A percentile compares a stretch with the other conserved stretches of the same genome.
Evolutionary conservation across 768 basidiomycete species (phyloP).

Genomic region (Russula sp.): DNA sequence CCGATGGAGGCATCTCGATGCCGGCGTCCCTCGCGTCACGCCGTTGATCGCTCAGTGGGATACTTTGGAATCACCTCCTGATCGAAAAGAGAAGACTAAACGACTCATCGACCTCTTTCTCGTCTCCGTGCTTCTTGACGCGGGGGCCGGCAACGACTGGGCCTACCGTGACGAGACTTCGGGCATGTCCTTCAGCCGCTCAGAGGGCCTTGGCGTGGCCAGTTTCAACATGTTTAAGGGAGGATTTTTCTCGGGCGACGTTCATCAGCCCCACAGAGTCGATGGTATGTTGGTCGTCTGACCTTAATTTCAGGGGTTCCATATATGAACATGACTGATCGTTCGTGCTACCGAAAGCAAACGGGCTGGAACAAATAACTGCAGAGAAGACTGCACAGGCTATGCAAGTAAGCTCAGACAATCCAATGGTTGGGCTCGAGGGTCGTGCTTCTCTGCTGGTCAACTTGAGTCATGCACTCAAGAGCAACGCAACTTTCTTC

Average conservation of each 20-base stretch:
- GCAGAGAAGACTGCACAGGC: constrained; percentile 51
- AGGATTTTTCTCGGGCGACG: constrained; percentile 74
- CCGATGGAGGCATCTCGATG: constrained; percentile 85
- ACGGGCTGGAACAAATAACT: constrained; percentile 61
- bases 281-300: constrained; percentile 54
- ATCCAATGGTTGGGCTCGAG: constrained; percentile 87
- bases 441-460: constrained; percentile 76
- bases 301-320: background rate
- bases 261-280: constrained; percentile 58
- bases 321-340: constrained; percentile 7
- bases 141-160: constrained; percentile 87
- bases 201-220: constrained; percentile 83
- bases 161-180: constrained; percentile 57
- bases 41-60: constrained; percentile 58
- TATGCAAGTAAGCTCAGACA: constrained; percentile 73
- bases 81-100: constrained; percentile 55
- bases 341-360: constrained; percentile 42
- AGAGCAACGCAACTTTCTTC: constrained; percentile 60
- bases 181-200: constrained; percentile 52
- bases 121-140: constrained; percentile 90
- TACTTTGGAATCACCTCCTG: constrained; percentile 35
- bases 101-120: constrained; percentile 84
- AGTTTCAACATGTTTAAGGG: constrained; percentile 83
- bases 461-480: constrained; percentile 68
- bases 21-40: constrained; percentile 55